phyloP scores from a whole-genome alignment of 192 early-diverging fungal genomes.

The Kickxella alabastrina region DNA sequence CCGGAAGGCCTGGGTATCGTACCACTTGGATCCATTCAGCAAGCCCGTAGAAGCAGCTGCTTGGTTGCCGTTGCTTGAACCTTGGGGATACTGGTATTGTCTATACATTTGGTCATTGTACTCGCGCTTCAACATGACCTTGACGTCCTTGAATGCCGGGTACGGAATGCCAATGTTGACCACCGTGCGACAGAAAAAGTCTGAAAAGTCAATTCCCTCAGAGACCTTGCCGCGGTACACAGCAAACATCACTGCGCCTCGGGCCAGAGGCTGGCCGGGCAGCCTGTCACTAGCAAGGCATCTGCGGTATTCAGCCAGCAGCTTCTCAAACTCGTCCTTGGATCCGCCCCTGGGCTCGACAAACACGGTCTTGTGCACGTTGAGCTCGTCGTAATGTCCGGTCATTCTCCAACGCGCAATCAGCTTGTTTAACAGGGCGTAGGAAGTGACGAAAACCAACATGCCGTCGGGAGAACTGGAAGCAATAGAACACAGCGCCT shows the following conservation, averaged over 20 bases:
- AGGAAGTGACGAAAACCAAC: slow-evolving; percentile 50
- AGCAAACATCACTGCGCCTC: slow-evolving; percentile 48
- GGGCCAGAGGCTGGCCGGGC: not conserved
- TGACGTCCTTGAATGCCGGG: slow-evolving; percentile 49
- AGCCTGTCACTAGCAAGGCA: slow-evolving; percentile 20
- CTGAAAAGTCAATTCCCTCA: slow-evolving; percentile 50
- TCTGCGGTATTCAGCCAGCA: slow-evolving; percentile 26
- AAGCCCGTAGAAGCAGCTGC: slow-evolving; percentile 1
- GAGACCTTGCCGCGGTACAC: slow-evolving; percentile 54
- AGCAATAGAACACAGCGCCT: slow-evolving; percentile 35
- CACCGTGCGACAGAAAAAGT: slow-evolving; percentile 48
- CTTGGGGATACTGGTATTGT: not conserved
- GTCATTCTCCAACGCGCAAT: slow-evolving; percentile 44
- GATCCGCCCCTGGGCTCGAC: slow-evolving; percentile 39
- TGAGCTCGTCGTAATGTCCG: slow-evolving; percentile 15
- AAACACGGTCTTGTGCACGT: slow-evolving; percentile 30
- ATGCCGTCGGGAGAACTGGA: slow-evolving; percentile 41
- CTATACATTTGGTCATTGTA: slow-evolving; percentile 40
- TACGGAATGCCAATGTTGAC: slow-evolving; percentile 59
- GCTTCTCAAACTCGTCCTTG: slow-evolving; percentile 40
- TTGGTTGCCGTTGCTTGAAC: not conserved
- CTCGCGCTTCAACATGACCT: slow-evolving; percentile 51
- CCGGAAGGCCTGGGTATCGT: slow-evolving; percentile 57
- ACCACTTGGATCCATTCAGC: slow-evolving; percentile 54
- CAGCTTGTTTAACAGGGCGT: slow-evolving; percentile 42